Percentiles rank a stretch among this genome's conserved stretches.
Evolutionary conservation across 2,329 filamentous ascomycete genomes (phyloP).

Genomic region (Tolypocladium endophyticum): DNA sequence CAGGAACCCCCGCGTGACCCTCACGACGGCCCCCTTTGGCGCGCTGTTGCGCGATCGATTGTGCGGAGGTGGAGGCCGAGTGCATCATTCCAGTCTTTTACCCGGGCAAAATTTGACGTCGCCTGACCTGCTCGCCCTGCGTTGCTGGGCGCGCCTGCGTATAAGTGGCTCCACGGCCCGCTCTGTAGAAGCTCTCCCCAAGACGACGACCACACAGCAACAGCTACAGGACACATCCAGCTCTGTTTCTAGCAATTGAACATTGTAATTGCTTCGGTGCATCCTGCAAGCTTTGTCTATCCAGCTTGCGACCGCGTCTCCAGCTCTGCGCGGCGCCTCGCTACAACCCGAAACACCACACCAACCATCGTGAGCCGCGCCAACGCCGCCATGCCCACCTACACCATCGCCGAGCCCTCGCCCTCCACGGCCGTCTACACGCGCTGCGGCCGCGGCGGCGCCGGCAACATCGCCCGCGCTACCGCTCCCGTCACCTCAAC

Average conservation of each 20-base stretch:
- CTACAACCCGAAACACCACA: neutral
- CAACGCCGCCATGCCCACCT: neutral
- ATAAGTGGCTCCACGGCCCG: neutral
- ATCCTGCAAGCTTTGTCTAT: neutral
- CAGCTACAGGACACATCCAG: neutral
- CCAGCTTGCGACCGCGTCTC: neutral
- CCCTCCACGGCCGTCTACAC: neutral
- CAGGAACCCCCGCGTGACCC: neutral
- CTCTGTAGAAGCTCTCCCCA: neutral
- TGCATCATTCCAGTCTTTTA: neutral
- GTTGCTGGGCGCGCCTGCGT: neutral
- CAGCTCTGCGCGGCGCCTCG: neutral
- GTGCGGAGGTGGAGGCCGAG: neutral
- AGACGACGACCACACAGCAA: neutral
- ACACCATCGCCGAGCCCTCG: neutral
- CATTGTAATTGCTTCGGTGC: neutral
- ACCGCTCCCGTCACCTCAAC: constrained; percentile 30
- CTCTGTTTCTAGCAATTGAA: neutral
- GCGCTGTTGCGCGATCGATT: neutral
- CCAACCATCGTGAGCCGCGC: neutral
- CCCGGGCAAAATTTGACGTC: neutral
- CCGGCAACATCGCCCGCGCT: constrained; percentile 42
- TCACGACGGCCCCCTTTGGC: too few species aligned
- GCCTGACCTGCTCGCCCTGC: neutral
- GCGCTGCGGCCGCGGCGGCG: constrained; percentile 43